phyloP scores from a whole-genome alignment of 345 rosid species.

The Eucalyptus erythrocorys region DNA sequence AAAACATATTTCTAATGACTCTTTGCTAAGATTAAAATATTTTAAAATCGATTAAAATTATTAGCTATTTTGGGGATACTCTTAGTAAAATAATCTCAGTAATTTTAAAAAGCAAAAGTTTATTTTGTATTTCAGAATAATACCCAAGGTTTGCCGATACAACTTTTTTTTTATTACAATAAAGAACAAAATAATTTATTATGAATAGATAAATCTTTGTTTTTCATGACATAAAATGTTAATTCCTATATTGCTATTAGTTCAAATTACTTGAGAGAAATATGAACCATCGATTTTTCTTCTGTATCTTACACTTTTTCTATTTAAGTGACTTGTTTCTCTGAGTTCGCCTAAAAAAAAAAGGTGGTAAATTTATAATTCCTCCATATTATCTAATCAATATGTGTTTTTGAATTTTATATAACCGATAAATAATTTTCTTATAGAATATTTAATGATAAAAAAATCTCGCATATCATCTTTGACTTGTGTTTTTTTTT shows the following conservation, averaged over 20 bases:
- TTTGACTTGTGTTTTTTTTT: no score
- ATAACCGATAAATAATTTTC: neutral
- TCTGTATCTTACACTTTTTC: neutral
- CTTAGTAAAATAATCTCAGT: neutral
- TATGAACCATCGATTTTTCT: neutral
- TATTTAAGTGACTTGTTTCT: neutral
- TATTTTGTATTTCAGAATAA: neutral
- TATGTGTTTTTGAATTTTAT: neutral
- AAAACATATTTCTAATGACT: no score
- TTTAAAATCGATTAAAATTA: neutral
- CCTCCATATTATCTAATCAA: neutral
- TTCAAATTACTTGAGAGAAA: neutral
- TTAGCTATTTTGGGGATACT: neutral
- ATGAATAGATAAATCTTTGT: neutral
- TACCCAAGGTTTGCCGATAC: neutral
- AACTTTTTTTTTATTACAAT: neutral
- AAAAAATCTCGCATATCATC: neutral
- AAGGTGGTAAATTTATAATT: neutral
- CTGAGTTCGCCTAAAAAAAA: neutral
- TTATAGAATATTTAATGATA: neutral
- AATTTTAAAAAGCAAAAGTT: neutral
- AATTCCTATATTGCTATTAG: neutral
- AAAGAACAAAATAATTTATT: neutral
- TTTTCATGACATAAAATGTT: neutral
- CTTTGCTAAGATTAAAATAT: neutral